A percentile compares a stretch with the other conserved stretches of the same genome.
Conservation (phyloP, 345 rosid species). For the Eucalyptus cladocalyx region DNA sequence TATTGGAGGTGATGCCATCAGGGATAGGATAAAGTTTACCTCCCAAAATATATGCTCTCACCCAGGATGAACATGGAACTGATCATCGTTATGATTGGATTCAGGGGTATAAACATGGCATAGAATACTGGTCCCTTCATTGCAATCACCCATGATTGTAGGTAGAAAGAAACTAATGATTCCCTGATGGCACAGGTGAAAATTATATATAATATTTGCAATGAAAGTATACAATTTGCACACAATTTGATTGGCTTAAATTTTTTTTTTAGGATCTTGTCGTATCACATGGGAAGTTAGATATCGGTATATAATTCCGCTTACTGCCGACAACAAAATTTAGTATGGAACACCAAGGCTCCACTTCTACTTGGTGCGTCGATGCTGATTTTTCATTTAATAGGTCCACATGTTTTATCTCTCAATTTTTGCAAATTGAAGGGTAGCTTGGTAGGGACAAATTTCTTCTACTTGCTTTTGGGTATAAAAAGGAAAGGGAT, state of each 20-base stretch:
- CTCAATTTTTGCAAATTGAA: neutral
- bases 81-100: neutral
- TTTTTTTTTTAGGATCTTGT: neutral
- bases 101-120: constrained; percentile 1
- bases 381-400: neutral
- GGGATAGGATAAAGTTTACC: neutral
- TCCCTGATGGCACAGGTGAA: neutral
- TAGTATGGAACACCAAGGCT: neutral
- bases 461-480: neutral
- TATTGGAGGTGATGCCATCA: neutral
- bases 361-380: neutral
- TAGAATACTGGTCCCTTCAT: constrained; percentile 9
- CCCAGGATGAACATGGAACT: constrained; percentile 1
- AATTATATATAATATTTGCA: too few species aligned
- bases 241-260: neutral
- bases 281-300: neutral
- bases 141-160: constrained; percentile 3
- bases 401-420: neutral
- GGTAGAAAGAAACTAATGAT: neutral
- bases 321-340: neutral
- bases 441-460: neutral
- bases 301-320: neutral
- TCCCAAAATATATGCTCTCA: constrained; percentile 3
- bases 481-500: neutral
- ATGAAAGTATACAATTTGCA: neutral